These are phyloP conservation scores for Thielaviopsis euricoi DNA, from an alignment of 2,329 filamentous ascomycete species.

Conservation along the genomic window DNA sequence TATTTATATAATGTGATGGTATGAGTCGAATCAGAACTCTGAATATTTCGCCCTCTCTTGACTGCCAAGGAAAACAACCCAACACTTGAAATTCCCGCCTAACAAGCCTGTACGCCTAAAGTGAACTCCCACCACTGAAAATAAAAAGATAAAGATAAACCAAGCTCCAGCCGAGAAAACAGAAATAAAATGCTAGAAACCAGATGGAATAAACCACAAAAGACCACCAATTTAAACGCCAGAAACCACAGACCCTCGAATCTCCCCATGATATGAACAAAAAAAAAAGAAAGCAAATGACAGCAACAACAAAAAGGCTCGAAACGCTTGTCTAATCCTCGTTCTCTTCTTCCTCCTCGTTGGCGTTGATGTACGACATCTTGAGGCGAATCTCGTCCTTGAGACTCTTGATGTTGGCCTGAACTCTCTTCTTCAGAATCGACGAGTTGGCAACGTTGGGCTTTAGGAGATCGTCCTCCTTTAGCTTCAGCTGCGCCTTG, in stretches of 20 bases:
- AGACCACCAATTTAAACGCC: background rate
- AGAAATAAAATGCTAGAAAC: background rate
- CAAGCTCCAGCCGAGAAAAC: too few species aligned
- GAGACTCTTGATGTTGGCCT: constrained; percentile 31
- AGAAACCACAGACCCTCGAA: background rate
- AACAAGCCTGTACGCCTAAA: background rate
- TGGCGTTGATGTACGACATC: constrained; percentile 24
- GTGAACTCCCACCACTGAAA: background rate
- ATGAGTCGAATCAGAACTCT: background rate
- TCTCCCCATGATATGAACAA: background rate
- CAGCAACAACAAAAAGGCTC: background rate
- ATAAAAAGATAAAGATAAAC: background rate
- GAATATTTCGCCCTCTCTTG: too few species aligned
- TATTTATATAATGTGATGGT: background rate
- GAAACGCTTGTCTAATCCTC: background rate
- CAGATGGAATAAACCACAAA: background rate
- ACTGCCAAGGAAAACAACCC: background rate
- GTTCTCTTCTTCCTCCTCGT: constrained; percentile 13
- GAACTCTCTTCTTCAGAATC: constrained; percentile 33
- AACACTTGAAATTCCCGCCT: background rate
- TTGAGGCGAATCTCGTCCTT: constrained; percentile 29
- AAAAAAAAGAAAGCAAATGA: background rate
- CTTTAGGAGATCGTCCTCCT: constrained; percentile 27
- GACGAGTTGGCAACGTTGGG: constrained; percentile 22
- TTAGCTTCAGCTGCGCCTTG: constrained; percentile 30